Conservation (phyloP, 129 eudicot genomes). For the Flaveria brownii region DNA sequence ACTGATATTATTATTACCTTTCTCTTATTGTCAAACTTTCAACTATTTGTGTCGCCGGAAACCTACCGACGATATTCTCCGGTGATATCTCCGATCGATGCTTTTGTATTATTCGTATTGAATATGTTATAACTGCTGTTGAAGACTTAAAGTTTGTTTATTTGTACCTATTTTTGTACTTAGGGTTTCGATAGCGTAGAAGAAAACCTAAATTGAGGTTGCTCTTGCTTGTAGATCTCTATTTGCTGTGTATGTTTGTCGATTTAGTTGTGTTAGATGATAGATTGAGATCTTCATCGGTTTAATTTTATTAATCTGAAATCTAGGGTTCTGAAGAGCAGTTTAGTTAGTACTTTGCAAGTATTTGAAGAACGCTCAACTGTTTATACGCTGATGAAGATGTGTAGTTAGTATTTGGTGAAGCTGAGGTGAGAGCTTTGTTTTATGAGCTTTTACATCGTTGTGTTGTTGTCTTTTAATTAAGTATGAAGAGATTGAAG, state of each 20-base stretch:
- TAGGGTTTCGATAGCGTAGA: conserved; percentile 31
- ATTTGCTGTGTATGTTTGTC: conserved; percentile 18
- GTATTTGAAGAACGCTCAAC: conserved; percentile 1
- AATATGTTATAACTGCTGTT: background rate
- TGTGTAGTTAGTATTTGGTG: conserved; percentile 11
- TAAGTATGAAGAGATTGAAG: conserved; percentile 75
- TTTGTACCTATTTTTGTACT: conserved; percentile 13
- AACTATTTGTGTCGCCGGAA: conserved; percentile 19
- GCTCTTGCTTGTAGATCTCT: background rate
- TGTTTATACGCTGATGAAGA: background rate
- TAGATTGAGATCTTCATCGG: conserved; percentile 34
- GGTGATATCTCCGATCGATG: conserved; percentile 8
- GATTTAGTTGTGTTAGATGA: conserved; percentile 25
- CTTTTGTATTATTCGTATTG: background rate
- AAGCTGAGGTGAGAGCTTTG: conserved; percentile 5
- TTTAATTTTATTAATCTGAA: conserved; percentile 26
- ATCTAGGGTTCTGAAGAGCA: conserved; percentile 34
- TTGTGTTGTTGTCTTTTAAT: conserved; percentile 9
- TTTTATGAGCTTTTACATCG: conserved; percentile 14
- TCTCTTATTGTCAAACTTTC: conserved; percentile 25
- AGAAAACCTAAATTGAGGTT: conserved; percentile 19
- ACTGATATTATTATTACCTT: conserved; percentile 16
- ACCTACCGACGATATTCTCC: conserved; percentile 12
- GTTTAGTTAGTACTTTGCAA: conserved; percentile 14
- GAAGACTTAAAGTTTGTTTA: background rate